A percentile compares a stretch with the other conserved stretches of the same genome.
These are phyloP conservation scores for Priceomyces melissophilus DNA, from an alignment of 805 yeast genomes.

Conservation along the genomic window DNA sequence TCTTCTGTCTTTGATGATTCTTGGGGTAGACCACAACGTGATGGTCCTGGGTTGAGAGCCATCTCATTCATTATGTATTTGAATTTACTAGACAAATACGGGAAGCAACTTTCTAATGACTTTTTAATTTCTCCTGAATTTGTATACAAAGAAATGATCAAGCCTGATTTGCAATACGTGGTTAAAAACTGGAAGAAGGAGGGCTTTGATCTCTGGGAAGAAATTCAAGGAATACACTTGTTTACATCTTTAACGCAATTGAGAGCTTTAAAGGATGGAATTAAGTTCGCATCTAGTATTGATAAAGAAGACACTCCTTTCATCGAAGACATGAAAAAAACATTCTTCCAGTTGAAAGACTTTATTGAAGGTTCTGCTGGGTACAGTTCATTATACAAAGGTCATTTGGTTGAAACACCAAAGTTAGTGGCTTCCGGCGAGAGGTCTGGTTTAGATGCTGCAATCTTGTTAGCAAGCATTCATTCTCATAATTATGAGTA, in stretches of 20 bases:
- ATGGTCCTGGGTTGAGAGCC: constrained; percentile 86
- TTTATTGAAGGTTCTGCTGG: constrained; percentile 43
- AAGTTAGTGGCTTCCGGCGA: constrained; percentile 29
- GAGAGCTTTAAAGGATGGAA: constrained; percentile 61
- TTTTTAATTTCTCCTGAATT: constrained; percentile 27
- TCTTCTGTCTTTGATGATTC: constrained; percentile 55
- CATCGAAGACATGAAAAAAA: constrained; percentile 19
- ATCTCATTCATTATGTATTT: constrained; percentile 60
- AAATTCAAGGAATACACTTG: constrained; percentile 68
- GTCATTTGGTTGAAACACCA: constrained; percentile 73
- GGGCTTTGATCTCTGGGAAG: constrained; percentile 96
- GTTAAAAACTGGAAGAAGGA: constrained; percentile 54
- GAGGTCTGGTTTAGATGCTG: constrained; percentile 78
- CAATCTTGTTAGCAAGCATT: constrained; percentile 55
- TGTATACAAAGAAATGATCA: constrained; percentile 51
- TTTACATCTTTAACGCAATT: constrained; percentile 77
- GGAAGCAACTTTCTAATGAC: constrained; percentile 16
- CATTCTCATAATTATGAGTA: constrained; percentile 44
- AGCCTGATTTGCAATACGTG: constrained; percentile 69
- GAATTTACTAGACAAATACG: constrained; percentile 33
- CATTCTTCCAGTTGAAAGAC: constrained; percentile 33
- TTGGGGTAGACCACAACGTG: constrained; percentile 97
- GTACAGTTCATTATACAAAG: constrained; percentile 25
- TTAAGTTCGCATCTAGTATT: constrained; percentile 28
- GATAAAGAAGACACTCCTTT: constrained; percentile 25